Evolutionary conservation across 805 yeast genomes (phyloP), one percentile per base, ranked within the genome.

Genomic region (Yamadazyma akitaensis): DNA sequence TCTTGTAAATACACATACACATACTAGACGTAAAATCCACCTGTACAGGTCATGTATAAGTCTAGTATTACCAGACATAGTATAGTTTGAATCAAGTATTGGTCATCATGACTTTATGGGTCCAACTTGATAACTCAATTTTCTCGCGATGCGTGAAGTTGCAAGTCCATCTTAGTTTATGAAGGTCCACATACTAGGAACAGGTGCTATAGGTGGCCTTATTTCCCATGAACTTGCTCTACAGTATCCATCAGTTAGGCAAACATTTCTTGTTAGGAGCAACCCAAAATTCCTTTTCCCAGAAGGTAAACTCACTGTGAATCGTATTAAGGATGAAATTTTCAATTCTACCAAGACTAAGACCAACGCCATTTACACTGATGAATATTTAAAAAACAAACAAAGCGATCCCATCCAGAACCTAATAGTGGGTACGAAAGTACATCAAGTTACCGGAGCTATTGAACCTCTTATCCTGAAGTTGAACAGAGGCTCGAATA

Each of bases 351-450:
- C 39, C n/a, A n/a, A 33, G 16, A 18, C 43, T 18, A 28, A 28
- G 5, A 11, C n/a, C n/a, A 5, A 28, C n/a, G 32, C 32, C 9
- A 14, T 25, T 19, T 28, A 38, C n/a, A n/a, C 32, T 4, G 16
- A 1, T 12, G 33, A n/a, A 6, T 7, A 12, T 26, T 17, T 7
- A 25, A 19, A 14, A 28, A 26, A 9, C 18, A 26, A 14, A 6
- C 16, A 14, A 13, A 26, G 13, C 16, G 12, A 13, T 21, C 32
- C 41, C 33, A 40, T 45, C 17, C 32, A 40, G 5, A 77, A 83
- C 55, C 64, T 92, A 49, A 74, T 92, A 8, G 76, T 92, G 9
- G 72, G 95, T 9, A 89, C 96, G 4, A 92, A 92, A 63, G 81
- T 95, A 0, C 81, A 84, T 50, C 88, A 85, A 57, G 85, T 96